These are phyloP conservation scores for Collybiopsis confluens DNA, from an alignment of 768 basidiomycete genomes.

Conservation along the genomic window DNA sequence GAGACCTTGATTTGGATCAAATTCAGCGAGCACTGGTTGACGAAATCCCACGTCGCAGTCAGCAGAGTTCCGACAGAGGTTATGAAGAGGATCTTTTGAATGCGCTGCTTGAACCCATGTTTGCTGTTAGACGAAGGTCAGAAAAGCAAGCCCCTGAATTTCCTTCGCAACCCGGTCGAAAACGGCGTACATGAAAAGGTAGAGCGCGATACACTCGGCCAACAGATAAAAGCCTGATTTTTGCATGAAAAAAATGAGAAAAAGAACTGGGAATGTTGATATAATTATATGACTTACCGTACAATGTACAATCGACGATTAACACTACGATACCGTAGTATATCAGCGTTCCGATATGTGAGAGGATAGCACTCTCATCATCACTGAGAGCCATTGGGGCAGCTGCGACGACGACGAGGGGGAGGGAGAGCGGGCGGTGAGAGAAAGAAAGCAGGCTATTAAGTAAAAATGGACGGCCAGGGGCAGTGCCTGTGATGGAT, in stretches of 20 bases:
- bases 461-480: too few species aligned
- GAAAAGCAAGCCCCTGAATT: neutral
- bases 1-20: constrained; percentile 5
- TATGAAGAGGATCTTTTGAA: neutral
- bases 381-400: neutral
- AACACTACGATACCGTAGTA: constrained; percentile 5
- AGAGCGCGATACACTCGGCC: neutral
- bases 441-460: too few species aligned
- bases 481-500: too few species aligned
- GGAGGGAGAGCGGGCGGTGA: too few species aligned
- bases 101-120: neutral
- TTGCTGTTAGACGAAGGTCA: neutral
- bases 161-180: neutral
- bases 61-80: neutral
- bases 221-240: constrained; percentile 2
- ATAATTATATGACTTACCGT: neutral
- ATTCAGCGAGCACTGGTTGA: neutral
- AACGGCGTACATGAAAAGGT: neutral
- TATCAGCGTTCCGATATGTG: neutral
- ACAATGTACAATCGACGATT: constrained; percentile 4
- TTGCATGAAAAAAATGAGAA: too few species aligned
- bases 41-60: constrained; percentile 2
- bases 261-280: neutral
- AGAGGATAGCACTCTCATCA: constrained; percentile 1
- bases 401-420: too few species aligned